Evolutionary conservation across 495 filamentous ascomycete species (phyloP), one percentile per base, ranked within the genome.

Genomic region (Penicillium cosmopolitanum): DNA sequence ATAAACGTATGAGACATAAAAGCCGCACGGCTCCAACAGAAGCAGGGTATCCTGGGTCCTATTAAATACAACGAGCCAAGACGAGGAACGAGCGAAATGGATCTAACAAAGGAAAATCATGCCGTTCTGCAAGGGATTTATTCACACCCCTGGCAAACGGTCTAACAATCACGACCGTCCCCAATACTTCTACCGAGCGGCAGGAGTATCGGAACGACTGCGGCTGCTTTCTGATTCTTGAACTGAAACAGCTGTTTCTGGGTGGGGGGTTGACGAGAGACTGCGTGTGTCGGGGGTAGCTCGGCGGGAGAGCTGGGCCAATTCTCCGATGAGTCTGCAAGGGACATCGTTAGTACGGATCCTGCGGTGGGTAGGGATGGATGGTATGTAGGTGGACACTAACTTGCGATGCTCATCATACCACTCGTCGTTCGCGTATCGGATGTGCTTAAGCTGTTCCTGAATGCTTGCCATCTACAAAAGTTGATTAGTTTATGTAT

Each of bases 401-500:
- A 53, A 80, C 78, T 71, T 76, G 56, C 67, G 70, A 55, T 80
- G 76, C 52, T 80, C 78, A 55, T 73, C 73, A 52, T 76, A 74
- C 76, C 75, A 80, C 54, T 78, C 78, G 56, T 78, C 76, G 55
- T 75, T 77, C 38, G 77, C 65, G 25, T 66, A 69, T 53, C 75
- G 75, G 60, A 80, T 77, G 43, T 79, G 75, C 57, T 76, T 80
- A 80, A 80, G 70, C 77, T 79, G 78, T 69, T 79, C 75, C 70
- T 80, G 78, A 57, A 80, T 76, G 73, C 77, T 80, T 55, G 78
- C 78, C 74, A 80, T 80, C 78, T 80, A 68, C 66, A 56, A 15
- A 57, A 58, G 53, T 19, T 44, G 56, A 66, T 66, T 63, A 67
- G 67, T 68, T n/a, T 51, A 35, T 62, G 60, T 64, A 61, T 34